Evolutionary conservation across 2,329 filamentous ascomycete genomes (phyloP).

Genomic region (Fusarium sp.): DNA sequence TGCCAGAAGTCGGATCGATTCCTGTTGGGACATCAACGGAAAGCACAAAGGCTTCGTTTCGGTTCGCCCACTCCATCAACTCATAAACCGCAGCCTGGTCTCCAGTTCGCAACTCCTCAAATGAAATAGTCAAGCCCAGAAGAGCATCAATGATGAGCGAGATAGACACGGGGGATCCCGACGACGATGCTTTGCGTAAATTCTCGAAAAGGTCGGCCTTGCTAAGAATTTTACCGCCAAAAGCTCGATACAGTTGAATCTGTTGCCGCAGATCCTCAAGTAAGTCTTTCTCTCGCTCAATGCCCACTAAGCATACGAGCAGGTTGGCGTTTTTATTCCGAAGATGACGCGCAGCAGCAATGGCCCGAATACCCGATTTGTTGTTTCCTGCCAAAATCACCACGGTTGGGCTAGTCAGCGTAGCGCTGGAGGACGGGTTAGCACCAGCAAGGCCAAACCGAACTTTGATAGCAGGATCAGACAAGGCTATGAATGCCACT

Average conservation of each 20-base stretch:
- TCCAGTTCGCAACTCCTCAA: conserved; percentile 86
- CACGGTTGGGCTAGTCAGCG: conserved; percentile 57
- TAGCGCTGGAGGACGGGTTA: conserved; percentile 49
- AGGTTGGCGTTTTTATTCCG: conserved; percentile 86
- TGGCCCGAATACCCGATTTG: conserved; percentile 84
- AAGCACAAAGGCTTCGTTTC: conserved; percentile 83
- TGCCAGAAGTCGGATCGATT: conserved; percentile 82
- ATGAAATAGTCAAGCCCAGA: conserved; percentile 86
- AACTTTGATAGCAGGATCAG: conserved; percentile 70
- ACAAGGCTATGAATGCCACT: conserved; percentile 78
- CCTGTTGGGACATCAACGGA: conserved; percentile 94
- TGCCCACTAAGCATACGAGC: conserved; percentile 84
- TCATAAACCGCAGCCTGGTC: conserved; percentile 89
- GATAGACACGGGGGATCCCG: conserved; percentile 66
- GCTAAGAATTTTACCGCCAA: conserved; percentile 79
- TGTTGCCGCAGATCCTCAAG: conserved; percentile 86
- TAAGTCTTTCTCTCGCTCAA: conserved; percentile 85
- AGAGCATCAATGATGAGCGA: conserved; percentile 91
- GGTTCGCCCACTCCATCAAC: conserved; percentile 94
- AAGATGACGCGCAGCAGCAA: conserved; percentile 88
- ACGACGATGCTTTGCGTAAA: conserved; percentile 61
- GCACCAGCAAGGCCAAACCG: conserved; percentile 62
- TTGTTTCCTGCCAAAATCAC: conserved; percentile 97
- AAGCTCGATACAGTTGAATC: conserved; percentile 84
- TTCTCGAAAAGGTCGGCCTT: conserved; percentile 74